These are phyloP conservation scores for Trichoderma koningiopsis DNA, from an alignment of 2,329 filamentous ascomycete genomes.

Conservation along the genomic window DNA sequence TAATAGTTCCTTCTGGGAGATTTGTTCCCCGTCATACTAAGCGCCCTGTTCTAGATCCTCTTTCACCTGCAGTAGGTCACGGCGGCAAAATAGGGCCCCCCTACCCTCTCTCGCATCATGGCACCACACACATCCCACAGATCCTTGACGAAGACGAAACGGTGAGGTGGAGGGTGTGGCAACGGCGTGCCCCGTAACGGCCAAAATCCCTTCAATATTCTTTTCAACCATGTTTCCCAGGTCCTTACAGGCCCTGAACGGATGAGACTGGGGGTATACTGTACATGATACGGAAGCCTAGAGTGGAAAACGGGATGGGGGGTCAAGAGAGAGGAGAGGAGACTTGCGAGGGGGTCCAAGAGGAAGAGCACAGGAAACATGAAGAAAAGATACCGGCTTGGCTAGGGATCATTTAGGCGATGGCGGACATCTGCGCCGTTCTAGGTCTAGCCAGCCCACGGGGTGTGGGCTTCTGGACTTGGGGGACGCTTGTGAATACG, in stretches of 20 bases:
- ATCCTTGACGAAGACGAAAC: slow-evolving; percentile 4
- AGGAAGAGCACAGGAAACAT: background rate
- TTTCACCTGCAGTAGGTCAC: background rate
- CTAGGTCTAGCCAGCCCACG: slow-evolving; percentile 19
- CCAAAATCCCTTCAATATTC: background rate
- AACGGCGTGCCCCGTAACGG: background rate
- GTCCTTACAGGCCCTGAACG: background rate
- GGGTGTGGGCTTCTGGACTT: slow-evolving; percentile 11
- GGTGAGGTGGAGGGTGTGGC: background rate
- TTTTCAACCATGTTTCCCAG: background rate
- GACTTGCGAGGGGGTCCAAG: background rate
- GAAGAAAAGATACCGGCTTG: background rate
- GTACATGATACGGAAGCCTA: slow-evolving; percentile 1
- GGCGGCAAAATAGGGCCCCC: background rate
- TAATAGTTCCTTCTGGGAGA: background rate
- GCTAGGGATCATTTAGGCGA: slow-evolving; percentile 9
- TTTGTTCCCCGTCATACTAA: background rate
- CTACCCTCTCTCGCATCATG: background rate
- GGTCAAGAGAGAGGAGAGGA: background rate
- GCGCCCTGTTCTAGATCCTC: background rate
- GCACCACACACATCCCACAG: background rate
- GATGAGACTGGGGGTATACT: background rate
- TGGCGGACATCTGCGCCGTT: slow-evolving; percentile 17
- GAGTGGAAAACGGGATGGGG: background rate
- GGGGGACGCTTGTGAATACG: slow-evolving; percentile 21